Evolutionary conservation across 2,329 filamentous ascomycete genomes (phyloP), one percentile per base, ranked within the genome.

Genomic region (Magnaporthiopsis incrustans): DNA sequence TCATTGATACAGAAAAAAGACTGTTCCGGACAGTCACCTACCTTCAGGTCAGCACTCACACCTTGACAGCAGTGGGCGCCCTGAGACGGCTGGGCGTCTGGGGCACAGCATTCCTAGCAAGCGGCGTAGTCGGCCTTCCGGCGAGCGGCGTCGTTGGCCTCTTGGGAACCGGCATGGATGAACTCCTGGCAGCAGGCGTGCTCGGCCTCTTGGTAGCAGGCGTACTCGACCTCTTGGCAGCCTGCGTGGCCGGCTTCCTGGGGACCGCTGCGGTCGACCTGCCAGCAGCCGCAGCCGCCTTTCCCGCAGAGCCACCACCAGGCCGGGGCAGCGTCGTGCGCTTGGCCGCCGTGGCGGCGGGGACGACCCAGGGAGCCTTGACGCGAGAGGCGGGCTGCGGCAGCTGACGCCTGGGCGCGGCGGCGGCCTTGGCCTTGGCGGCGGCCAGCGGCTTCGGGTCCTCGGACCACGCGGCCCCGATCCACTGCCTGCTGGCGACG

Each of bases 401-500:
- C 44, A 53, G 44, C 44, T 53, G 18, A 18, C 44, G 6, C 44
- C 44, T 53, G 7, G 44, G 44, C 22, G 22, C 4, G 18, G 44
- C 8, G 44, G 44, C 8, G 44, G 44, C 44, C 22, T 53, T 53
- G 44, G 44, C 2, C 18, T n/a, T 50, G 44, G 44, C 11, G 7
- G 8, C 44, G 2, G 44, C 44, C 7, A 3, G 6, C 44, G 44
- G 44, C 44, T n/a, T 8, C 8, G 8, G 18, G 22, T 15, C 59
- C 11, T 11, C 25, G 18, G 10, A 38, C 26, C 35, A 61, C 60
- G 50, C 35, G 38, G 38, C 25, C 4, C 25, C n/a, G 15, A 61
- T 50, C 60, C 60, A 61, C 33, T 44, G 35, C 60, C 38, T 61
- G 14, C 60, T 61, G 38, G 38, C 60, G 14, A 38, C 38, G 15